Conservation (phyloP, 768 basidiomycete genomes). For the Collybia mongolica region DNA sequence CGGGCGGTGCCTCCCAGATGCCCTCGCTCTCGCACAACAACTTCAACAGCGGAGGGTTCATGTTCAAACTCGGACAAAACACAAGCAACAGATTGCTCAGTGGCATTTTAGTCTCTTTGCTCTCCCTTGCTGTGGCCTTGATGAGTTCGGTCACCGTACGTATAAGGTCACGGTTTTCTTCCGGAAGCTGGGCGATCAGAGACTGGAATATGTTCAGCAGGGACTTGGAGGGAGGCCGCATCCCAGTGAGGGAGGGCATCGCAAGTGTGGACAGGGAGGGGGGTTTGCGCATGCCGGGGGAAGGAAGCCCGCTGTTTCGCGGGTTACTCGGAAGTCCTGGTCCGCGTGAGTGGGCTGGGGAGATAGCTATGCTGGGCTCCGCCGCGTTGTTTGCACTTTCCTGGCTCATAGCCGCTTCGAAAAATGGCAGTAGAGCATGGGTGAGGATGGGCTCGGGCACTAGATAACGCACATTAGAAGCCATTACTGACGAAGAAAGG, state of each 20-base stretch:
- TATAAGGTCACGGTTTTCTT: conserved; percentile 82
- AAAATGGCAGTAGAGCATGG: conserved; percentile 62
- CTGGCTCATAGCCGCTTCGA: conserved; percentile 72
- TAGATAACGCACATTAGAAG: conserved; percentile 26
- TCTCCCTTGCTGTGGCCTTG: conserved; percentile 64
- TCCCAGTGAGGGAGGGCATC: conserved; percentile 62
- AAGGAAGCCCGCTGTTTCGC: conserved; percentile 25
- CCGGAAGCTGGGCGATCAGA: conserved; percentile 68
- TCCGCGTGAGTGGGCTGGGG: conserved; percentile 14
- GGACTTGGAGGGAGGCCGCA: conserved; percentile 58
- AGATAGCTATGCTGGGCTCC: conserved; percentile 6
- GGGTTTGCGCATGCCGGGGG: conserved; percentile 59
- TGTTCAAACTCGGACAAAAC: conserved; percentile 82
- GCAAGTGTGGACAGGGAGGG: conserved; percentile 80
- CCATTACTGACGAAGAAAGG: conserved; percentile 1
- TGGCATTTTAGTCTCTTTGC: conserved; percentile 87
- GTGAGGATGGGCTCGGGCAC: conserved; percentile 90
- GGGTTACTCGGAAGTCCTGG: conserved; percentile 16
- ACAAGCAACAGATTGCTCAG: conserved; percentile 85
- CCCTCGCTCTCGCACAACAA: conserved; percentile 69
- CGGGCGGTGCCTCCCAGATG: conserved; percentile 55
- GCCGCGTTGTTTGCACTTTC: conserved; percentile 42
- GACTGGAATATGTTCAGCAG: conserved; percentile 58
- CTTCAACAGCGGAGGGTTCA: conserved; percentile 72
- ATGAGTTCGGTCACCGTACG: conserved; percentile 81